Evolutionary conservation across 164 flowering plant species (phyloP), one percentile per base, ranked within the genome.

Genomic region (Brasenia schreberi): DNA sequence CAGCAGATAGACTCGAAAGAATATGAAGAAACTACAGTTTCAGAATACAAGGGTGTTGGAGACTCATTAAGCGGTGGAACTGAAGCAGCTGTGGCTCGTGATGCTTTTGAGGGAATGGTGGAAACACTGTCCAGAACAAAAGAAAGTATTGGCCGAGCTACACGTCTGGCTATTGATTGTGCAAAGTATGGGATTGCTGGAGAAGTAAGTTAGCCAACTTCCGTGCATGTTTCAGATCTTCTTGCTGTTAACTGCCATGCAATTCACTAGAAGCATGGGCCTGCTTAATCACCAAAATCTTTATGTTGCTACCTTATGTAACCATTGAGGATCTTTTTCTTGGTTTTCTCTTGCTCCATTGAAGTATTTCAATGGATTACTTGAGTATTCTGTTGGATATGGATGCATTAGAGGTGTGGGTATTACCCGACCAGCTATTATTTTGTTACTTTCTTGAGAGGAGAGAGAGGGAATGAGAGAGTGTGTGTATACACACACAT

Each of bases 71-170:
- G 96, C 81, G 99, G 93, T 74, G 92, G 87, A 71, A 91, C 97
- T 63, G 99, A 94, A 77, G 99, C 94, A 65, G 88, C 93, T 76
- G 93, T 94, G 77, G 89, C 97, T 68, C 96, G 99, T 65, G 99
- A 94, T 84, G 96, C 99, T 68, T 94, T 94, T 81, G 99, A 94
- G 77, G 99, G 99, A 69, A 94, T 94, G 99, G 84, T 94, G 68
- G 99, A 94, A 79, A 94, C 99, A 42, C 81, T 94, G 64, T 91
- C 99, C 18, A 85, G 99, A 78, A 91, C 99, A 42, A 94, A 91
- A 75, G 99, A 94, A 70, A 94, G 99, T 76, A 94, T 94, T 71
- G 97, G 96, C 6, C 99, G 99, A 74, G 99, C 97, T 65, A 94
- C 99, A n/a, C 96, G 99, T 59, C 96, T 84, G 77, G 99, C 99